Conservation (phyloP, 2,329 filamentous ascomycete genomes). For the Pyrenochaeta sp. region DNA sequence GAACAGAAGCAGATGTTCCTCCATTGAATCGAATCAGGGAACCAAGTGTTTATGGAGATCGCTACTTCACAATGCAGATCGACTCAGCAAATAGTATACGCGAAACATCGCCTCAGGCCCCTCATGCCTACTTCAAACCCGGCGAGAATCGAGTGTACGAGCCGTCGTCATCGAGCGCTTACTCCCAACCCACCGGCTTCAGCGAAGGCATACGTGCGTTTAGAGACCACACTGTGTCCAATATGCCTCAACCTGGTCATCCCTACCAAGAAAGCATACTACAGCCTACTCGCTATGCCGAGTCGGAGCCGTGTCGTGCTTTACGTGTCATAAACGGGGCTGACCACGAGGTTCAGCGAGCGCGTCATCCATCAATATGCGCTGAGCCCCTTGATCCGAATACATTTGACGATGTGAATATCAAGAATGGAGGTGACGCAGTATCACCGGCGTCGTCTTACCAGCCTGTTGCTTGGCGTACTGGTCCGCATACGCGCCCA, state of each 20-base stretch:
- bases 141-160: not conserved
- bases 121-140: not conserved
- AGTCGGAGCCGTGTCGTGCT: constrained; percentile 1
- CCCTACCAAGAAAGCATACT: not conserved
- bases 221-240: not conserved
- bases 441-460: not conserved
- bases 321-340: not conserved
- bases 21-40: not conserved
- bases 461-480: not conserved
- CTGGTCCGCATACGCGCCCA: not conserved
- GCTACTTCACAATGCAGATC: constrained; percentile 6
- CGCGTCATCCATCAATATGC: constrained; percentile 4
- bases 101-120: not conserved
- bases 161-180: not conserved
- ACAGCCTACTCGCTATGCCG: not conserved
- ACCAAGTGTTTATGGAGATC: not conserved
- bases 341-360: constrained; percentile 4
- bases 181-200: not conserved
- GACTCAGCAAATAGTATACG: not conserved
- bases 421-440: not conserved
- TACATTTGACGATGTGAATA: not conserved
- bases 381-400: not conserved
- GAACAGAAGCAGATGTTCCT: no score
- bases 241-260: not conserved
- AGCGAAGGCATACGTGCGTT: constrained; percentile 1